A percentile compares a stretch with the other conserved stretches of the same genome.
These are phyloP conservation scores for Immersiella caudata DNA, from an alignment of 495 filamentous ascomycete genomes.

Conservation along the genomic window DNA sequence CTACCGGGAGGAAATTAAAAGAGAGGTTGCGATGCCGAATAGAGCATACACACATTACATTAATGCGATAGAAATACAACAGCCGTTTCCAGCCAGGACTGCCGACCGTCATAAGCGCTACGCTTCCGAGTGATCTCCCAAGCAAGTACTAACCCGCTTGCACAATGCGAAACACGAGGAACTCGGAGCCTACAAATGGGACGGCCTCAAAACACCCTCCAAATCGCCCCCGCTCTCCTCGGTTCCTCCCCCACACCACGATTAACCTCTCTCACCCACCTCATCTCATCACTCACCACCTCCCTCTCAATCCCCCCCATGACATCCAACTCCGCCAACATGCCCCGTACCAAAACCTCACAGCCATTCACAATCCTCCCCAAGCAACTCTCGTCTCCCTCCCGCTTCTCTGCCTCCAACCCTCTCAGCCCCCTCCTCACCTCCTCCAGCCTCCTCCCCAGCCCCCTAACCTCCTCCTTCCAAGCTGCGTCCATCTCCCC, in stretches of 20 bases:
- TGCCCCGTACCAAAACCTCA: constrained; percentile 44
- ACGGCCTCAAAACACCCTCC: constrained; percentile 34
- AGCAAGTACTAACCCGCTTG: no score
- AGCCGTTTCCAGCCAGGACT: no score
- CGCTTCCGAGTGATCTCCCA: no score
- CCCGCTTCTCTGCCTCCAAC: constrained; percentile 25
- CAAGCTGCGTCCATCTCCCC: constrained; percentile 46
- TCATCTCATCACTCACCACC: constrained; percentile 44
- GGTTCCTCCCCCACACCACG: constrained; percentile 26
- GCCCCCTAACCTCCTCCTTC: constrained; percentile 47
- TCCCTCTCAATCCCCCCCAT: constrained; percentile 55
- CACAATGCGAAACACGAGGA: no score
- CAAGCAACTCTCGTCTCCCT: constrained; percentile 37
- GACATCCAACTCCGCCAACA: constrained; percentile 50
- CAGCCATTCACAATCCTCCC: constrained; percentile 44
- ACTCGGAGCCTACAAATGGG: no score
- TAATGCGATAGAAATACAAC: no score
- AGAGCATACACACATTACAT: no score
- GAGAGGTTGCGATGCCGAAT: no score
- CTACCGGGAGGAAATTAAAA: no score
- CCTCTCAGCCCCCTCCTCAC: constrained; percentile 44
- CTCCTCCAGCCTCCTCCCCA: constrained; percentile 46
- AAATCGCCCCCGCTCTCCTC: constrained; percentile 36
- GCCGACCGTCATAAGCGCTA: no score
- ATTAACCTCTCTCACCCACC: constrained; percentile 54